Percentiles rank a stretch among this genome's conserved stretches.
Evolutionary conservation across 148 eudicot genomes (phyloP).

Genomic region (Fagopyrum esculentum): DNA sequence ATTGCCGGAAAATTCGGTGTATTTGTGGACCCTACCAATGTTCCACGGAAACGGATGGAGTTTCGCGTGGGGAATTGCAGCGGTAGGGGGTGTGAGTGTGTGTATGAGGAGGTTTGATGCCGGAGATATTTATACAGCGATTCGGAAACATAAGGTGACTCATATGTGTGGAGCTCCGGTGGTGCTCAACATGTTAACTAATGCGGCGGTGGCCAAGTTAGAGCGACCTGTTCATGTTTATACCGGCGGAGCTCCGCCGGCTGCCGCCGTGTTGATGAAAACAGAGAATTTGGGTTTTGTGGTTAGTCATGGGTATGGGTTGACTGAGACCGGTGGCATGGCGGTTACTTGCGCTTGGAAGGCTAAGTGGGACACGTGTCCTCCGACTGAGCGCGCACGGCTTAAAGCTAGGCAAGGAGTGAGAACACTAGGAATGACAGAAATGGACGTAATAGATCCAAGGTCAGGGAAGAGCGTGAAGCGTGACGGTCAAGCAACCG

Average conservation of each 20-base stretch:
- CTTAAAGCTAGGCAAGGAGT: slow-evolving; percentile 35
- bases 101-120: slow-evolving; percentile 19
- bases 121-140: slow-evolving; percentile 8
- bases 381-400: neutral
- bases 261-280: neutral
- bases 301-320: slow-evolving; percentile 17
- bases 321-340: slow-evolving; percentile 18
- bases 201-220: neutral
- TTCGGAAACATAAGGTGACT: slow-evolving; percentile 19
- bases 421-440: slow-evolving; percentile 19
- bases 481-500: slow-evolving; percentile 30
- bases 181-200: slow-evolving; percentile 19
- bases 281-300: slow-evolving; percentile 17
- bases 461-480: slow-evolving; percentile 24
- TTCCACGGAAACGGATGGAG: slow-evolving; percentile 33
- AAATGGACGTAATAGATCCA: slow-evolving; percentile 26
- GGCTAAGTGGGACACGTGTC: neutral
- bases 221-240: slow-evolving; percentile 2
- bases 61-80: slow-evolving; percentile 29
- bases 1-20: slow-evolving; percentile 18
- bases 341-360: slow-evolving; percentile 18
- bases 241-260: slow-evolving; percentile 17
- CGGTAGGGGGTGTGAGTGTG: slow-evolving; percentile 20
- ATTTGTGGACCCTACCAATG: slow-evolving; percentile 33
- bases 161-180: slow-evolving; percentile 26